Conservation (phyloP, 75 land plant species). For the Pinus albicaulis region DNA sequence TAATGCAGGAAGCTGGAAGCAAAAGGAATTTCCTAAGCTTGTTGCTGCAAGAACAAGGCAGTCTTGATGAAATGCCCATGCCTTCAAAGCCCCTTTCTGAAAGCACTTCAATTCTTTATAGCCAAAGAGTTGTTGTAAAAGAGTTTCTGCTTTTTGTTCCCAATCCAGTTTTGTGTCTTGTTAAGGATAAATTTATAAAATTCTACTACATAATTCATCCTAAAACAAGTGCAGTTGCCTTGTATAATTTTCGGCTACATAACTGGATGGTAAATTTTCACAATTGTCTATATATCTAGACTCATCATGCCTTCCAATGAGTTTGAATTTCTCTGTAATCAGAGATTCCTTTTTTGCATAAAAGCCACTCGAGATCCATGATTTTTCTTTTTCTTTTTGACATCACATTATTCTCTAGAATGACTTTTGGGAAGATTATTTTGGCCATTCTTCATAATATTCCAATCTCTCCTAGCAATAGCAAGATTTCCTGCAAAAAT, state of each 20-base stretch:
- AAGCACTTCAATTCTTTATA: constrained; percentile 57
- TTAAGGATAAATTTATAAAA: no score
- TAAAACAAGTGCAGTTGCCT: neutral
- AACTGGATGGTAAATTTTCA: neutral
- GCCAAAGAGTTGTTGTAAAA: constrained; percentile 58
- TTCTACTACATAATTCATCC: no score
- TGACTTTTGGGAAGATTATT: no score
- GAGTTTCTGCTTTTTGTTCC: constrained; percentile 34
- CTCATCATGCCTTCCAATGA: neutral
- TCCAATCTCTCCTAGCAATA: no score
- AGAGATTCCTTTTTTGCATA: neutral
- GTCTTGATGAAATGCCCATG: constrained; percentile 62
- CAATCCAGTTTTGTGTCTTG: constrained; percentile 19
- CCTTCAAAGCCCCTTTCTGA: constrained; percentile 63
- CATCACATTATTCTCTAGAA: no score
- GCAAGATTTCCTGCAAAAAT: no score
- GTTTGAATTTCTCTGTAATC: constrained; percentile 6
- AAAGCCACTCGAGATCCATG: no score
- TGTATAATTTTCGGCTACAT: neutral
- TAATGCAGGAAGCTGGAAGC: constrained; percentile 75
- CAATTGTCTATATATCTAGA: neutral
- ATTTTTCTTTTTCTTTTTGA: no score
- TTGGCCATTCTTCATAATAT: no score
- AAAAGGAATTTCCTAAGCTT: constrained; percentile 75
- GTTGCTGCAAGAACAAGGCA: constrained; percentile 87